Evolutionary conservation across 2,329 filamentous ascomycete species (phyloP), one percentile per base, ranked within the genome.

Genomic region (Cephalotrichum gorgonifer): DNA sequence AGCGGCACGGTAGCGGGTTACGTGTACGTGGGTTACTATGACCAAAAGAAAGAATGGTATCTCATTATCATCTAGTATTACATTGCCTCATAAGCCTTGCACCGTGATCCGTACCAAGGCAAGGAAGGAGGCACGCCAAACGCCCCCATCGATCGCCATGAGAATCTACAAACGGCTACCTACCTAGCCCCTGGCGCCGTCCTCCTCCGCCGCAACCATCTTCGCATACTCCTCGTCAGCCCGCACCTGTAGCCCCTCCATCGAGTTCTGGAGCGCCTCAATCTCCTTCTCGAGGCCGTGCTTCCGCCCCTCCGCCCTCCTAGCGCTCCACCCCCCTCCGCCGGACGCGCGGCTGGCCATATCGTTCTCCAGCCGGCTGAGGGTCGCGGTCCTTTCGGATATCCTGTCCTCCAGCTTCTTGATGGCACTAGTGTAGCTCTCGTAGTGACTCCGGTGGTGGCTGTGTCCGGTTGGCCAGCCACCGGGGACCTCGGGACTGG

Each of bases 161-260:
- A n/a, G 28, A 31, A 31, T 31, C 28, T 31, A 31, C 28, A 31
- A 31, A 31, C 28, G 28, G 28, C 28, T 31, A 31, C n/a, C n/a
- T n/a, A 31, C 7, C 28, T 8, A 42, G 12, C 22, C 23, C 15
- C 22, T 38, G 17, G 48, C 43, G 25, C n/a, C 30, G 39, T 28
- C 43, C 38, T 43, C 47, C 39, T 20, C 31, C 1, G 41, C 47
- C 22, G 43, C 68, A 53, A 76, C 47, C 52, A 70, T 67, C 52
- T 64, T 62, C 27, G 71, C 73, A 52, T 71, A 71, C 52, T 69
- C 65, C 55, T 68, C 73, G 47, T 77, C 72, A 2, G 68, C 72
- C 57, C 73, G 66, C 6, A 72, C 52, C 51, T 64, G 59, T 49
- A 75, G 50, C 49, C 53, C 50, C 47, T 69, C 64, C 25, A 74